These are phyloP conservation scores for Coprinopsis marcescibilis DNA, from an alignment of 768 basidiomycete genomes.

Conservation along the genomic window DNA sequence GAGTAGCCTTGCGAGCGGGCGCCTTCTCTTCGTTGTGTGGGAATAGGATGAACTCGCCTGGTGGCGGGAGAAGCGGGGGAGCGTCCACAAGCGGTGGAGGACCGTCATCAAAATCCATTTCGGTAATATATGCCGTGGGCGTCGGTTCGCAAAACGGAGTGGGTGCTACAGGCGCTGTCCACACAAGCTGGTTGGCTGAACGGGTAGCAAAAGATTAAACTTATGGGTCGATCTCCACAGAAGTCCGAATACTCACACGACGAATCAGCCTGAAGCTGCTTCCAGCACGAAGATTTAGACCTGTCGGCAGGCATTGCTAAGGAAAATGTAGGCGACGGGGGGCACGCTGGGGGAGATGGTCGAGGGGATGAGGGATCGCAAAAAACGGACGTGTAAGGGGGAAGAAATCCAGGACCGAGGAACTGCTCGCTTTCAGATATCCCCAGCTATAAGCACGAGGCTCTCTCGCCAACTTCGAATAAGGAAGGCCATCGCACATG, in stretches of 20 bases:
- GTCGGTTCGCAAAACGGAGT: constrained; percentile 13
- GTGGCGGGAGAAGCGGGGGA: constrained; percentile 12
- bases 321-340: constrained; percentile 1
- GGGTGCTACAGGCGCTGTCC: constrained; percentile 21
- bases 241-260: neutral
- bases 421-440: constrained; percentile 18
- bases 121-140: constrained; percentile 19
- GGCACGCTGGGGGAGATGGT: constrained; percentile 2
- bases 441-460: constrained; percentile 27
- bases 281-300: constrained; percentile 22
- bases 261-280: constrained; percentile 14
- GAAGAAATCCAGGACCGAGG: constrained; percentile 9
- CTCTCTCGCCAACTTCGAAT: constrained; percentile 19
- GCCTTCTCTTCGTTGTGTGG: constrained; percentile 37
- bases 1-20: constrained; percentile 40
- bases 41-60: constrained; percentile 50
- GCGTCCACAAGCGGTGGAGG: constrained; percentile 27
- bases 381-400: constrained; percentile 13
- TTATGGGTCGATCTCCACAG: neutral
- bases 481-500: constrained; percentile 19
- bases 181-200: constrained; percentile 26
- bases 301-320: constrained; percentile 29
- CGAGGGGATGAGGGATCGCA: constrained; percentile 8
- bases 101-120: constrained; percentile 19
- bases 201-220: neutral